Evolutionary conservation across 768 basidiomycete genomes (phyloP).

Genomic region (Russula sp.): DNA sequence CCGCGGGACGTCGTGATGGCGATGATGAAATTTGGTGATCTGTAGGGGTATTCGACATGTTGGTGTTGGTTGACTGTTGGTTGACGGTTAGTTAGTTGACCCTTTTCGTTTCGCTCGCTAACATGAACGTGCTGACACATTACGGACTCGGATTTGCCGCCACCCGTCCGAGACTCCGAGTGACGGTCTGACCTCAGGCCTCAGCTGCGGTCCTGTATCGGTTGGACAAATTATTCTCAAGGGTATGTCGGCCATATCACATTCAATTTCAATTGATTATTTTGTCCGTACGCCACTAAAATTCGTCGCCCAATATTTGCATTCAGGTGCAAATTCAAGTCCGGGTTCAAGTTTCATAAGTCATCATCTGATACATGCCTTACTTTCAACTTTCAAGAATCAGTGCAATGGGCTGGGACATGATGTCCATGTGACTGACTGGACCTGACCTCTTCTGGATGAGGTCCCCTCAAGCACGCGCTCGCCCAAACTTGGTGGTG

Average conservation of each 20-base stretch:
- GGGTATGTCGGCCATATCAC: background rate
- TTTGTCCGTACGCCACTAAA: no score
- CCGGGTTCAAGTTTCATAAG: no score
- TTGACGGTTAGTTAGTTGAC: background rate
- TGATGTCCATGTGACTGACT: background rate
- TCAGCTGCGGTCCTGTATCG: no score
- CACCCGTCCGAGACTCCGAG: no score
- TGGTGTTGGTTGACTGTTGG: no score
- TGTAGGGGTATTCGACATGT: background rate
- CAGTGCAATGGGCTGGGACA: background rate
- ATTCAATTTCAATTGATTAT: no score
- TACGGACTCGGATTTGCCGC: background rate
- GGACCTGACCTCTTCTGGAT: background rate
- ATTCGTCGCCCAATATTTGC: no score
- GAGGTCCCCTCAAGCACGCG: background rate
- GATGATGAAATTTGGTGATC: background rate
- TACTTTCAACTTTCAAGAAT: no score
- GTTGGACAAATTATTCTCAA: background rate
- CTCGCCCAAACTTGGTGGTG: background rate
- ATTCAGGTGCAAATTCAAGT: no score
- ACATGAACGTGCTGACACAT: background rate
- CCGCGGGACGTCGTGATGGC: slow-evolving; percentile 30
- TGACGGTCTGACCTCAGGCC: no score
- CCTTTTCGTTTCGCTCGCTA: background rate
- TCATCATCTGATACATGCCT: no score